Conservation (phyloP, 306 rosid genomes). For the Rubus idaeus region DNA sequence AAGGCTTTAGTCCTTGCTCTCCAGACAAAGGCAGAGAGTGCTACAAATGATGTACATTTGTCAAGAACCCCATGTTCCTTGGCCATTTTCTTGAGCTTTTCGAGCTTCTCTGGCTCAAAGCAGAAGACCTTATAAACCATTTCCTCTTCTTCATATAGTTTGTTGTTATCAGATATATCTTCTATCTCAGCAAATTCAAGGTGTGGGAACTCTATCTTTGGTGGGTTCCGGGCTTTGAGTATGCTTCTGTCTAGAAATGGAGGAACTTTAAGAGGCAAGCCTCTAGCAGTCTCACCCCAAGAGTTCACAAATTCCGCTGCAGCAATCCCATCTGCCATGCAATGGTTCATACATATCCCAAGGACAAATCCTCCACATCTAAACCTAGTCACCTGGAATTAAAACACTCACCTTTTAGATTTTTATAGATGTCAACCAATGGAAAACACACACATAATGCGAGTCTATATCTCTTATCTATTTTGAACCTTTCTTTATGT, state of each 20-base stretch:
- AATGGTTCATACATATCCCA: slow-evolving; percentile 61
- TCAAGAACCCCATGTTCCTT: slow-evolving; percentile 52
- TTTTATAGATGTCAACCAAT: background rate
- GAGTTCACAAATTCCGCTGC: slow-evolving; percentile 75
- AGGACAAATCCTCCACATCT: slow-evolving; percentile 78
- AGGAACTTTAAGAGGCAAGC: slow-evolving; percentile 43
- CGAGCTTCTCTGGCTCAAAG: slow-evolving; percentile 54
- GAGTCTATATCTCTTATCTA: too few relatives aligned
- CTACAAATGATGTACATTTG: slow-evolving; percentile 62
- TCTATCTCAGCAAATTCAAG: slow-evolving; percentile 61
- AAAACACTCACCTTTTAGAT: background rate
- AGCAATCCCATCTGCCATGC: slow-evolving; percentile 66
- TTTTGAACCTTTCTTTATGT: too few relatives aligned
- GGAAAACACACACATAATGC: background rate
- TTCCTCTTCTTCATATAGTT: slow-evolving; percentile 55
- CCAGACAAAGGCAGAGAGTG: slow-evolving; percentile 84
- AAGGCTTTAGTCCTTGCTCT: slow-evolving; percentile 64
- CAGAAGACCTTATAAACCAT: slow-evolving; percentile 53
- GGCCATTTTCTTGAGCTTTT: slow-evolving; percentile 54
- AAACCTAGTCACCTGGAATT: slow-evolving; percentile 65
- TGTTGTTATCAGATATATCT: slow-evolving; percentile 54
- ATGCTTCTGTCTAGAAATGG: slow-evolving; percentile 68
- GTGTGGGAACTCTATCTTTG: slow-evolving; percentile 55
- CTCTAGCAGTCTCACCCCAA: slow-evolving; percentile 72
- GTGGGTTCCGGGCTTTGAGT: slow-evolving; percentile 65